Conservation (phyloP, 768 basidiomycete genomes). For the Hemileccinum rubropunctum region DNA sequence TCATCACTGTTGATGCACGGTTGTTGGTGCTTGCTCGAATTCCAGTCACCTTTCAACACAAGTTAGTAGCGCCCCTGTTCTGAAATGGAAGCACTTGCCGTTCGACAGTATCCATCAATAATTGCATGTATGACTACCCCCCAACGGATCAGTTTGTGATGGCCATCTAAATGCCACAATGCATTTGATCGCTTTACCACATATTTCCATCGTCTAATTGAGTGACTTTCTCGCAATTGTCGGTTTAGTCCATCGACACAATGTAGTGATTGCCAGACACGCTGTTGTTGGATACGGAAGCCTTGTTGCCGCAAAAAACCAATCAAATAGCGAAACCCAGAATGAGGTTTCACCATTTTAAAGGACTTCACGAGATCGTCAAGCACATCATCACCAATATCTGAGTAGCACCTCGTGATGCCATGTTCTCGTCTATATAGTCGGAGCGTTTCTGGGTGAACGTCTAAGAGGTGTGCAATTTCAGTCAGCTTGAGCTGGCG, state of each 20-base stretch:
- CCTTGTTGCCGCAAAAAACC: slow-evolving; percentile 1
- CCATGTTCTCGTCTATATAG: slow-evolving; percentile 11
- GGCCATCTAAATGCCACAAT: slow-evolving; percentile 23
- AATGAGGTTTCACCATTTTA: slow-evolving; percentile 3
- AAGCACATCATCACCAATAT: slow-evolving; percentile 17
- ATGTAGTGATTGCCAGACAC: not conserved
- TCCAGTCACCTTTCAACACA: slow-evolving; percentile 16
- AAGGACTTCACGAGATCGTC: slow-evolving; percentile 13
- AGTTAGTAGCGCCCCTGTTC: not conserved
- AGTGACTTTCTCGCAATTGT: not conserved
- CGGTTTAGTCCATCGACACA: not conserved
- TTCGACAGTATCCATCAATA: slow-evolving; percentile 28
- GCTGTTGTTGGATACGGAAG: not conserved
- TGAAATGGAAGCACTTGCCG: slow-evolving; percentile 11
- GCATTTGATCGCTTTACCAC: not conserved
- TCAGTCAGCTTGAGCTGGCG: slow-evolving; percentile 13
- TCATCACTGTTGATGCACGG: slow-evolving; percentile 19
- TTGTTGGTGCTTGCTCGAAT: slow-evolving; percentile 27
- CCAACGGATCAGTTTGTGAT: slow-evolving; percentile 29
- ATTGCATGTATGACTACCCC: slow-evolving; percentile 21
- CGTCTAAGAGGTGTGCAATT: slow-evolving; percentile 9
- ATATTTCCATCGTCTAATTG: not conserved
- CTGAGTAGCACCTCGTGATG: slow-evolving; percentile 12
- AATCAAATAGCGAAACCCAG: slow-evolving; percentile 11
- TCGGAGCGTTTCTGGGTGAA: slow-evolving; percentile 20